Evolutionary conservation across 305 asterid genomes (phyloP).

Genomic region (Fraxinus greggii): DNA sequence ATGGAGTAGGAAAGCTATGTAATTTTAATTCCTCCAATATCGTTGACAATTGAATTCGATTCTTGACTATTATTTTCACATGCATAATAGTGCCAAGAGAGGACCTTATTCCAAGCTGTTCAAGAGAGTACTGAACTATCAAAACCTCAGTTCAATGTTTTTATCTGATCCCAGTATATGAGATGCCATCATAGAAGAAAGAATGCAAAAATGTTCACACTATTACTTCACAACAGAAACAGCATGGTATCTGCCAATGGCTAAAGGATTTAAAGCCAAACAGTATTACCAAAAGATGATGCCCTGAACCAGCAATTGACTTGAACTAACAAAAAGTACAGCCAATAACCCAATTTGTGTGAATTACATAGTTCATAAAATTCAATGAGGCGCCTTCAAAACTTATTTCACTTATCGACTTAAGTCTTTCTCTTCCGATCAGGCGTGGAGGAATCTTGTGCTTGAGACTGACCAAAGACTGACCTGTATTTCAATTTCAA

Average conservation of each 20-base stretch:
- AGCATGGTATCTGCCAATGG: background rate
- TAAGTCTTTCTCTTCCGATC: conserved; percentile 48
- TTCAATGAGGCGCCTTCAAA: background rate
- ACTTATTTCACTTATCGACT: conserved; percentile 21
- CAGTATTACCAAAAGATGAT: background rate
- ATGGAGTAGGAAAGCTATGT: background rate
- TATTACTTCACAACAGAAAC: background rate
- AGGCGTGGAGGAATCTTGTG: conserved; percentile 46
- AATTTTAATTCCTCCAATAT: background rate
- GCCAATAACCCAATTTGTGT: background rate
- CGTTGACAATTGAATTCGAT: background rate
- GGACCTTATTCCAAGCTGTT: background rate
- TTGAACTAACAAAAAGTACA: background rate
- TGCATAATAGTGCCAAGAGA: background rate
- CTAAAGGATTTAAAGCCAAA: background rate
- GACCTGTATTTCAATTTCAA: conserved; percentile 50
- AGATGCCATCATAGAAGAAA: background rate
- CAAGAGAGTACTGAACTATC: background rate
- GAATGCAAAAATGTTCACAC: background rate
- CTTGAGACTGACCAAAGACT: conserved; percentile 64
- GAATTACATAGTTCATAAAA: background rate
- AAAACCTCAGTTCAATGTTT: background rate
- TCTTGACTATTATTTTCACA: background rate
- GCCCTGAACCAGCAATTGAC: background rate
- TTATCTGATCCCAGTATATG: background rate